Evolutionary conservation across 139 green algal species (phyloP).

Genomic region (Chlorella sp.): DNA sequence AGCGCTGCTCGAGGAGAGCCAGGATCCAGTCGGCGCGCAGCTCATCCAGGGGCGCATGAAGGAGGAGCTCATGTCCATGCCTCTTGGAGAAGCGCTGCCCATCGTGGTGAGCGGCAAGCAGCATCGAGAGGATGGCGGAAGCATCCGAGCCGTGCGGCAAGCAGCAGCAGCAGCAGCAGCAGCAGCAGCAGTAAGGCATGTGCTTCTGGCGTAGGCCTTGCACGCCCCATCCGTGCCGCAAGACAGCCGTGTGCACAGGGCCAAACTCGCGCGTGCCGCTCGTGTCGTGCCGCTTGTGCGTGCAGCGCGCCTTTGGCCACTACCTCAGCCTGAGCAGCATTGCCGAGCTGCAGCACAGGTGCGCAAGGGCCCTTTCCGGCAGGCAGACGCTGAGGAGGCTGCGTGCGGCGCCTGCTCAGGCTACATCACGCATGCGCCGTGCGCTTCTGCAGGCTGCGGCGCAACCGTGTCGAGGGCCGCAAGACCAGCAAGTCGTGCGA

Average conservation of each 20-base stretch:
- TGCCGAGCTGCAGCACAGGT: constrained; percentile 81
- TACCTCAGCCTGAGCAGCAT: constrained; percentile 80
- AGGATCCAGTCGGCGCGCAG: constrained; percentile 23
- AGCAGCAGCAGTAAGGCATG: no score
- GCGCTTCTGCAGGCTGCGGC: constrained; percentile 66
- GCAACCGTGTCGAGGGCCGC: constrained; percentile 38
- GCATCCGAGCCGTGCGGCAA: no score
- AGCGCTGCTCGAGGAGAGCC: constrained; percentile 27
- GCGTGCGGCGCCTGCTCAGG: neutral
- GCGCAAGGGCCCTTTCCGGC: no score
- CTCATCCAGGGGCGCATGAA: constrained; percentile 48
- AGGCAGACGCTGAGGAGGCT: neutral
- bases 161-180: no score
- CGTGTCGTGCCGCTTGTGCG: neutral
- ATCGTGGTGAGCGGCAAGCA: constrained; percentile 26
- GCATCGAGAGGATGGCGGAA: no score
- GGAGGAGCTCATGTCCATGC: constrained; percentile 72
- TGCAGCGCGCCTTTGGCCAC: constrained; percentile 67
- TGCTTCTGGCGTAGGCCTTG: no score
- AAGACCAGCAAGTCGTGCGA: constrained; percentile 54
- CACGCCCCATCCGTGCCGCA: neutral
- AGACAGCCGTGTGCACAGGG: no score
- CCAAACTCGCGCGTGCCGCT: no score
- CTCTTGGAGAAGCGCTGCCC: constrained; percentile 74
- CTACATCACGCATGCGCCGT: no score